These are phyloP conservation scores for Phytophthora pluvialis DNA, from an alignment of 352 stramenopile genomes.

Conservation along the genomic window DNA sequence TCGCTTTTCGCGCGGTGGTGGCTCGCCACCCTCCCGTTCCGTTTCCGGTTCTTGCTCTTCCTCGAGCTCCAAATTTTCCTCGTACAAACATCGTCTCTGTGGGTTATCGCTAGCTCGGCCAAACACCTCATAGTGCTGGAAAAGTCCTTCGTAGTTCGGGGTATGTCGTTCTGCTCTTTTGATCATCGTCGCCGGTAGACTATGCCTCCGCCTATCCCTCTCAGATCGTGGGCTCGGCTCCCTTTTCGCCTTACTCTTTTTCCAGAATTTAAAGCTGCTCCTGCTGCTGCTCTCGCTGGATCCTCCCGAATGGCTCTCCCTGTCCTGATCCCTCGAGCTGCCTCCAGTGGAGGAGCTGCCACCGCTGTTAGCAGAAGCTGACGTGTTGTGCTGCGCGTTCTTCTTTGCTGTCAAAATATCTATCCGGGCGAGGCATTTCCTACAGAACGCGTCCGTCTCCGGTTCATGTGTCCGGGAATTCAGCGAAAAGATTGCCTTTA, in stretches of 20 bases:
- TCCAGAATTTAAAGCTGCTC: slow-evolving; percentile 33
- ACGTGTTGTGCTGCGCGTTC: slow-evolving; percentile 18
- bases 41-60: slow-evolving; percentile 26
- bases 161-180: slow-evolving; percentile 6
- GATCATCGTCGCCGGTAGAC: slow-evolving; percentile 14
- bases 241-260: slow-evolving; percentile 24
- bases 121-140: slow-evolving; percentile 41
- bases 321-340: slow-evolving; percentile 24
- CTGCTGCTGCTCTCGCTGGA: slow-evolving; percentile 18
- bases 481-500: slow-evolving; percentile 45
- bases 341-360: slow-evolving; percentile 29
- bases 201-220: slow-evolving; percentile 15
- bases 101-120: slow-evolving; percentile 18
- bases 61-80: slow-evolving; percentile 5
- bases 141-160: slow-evolving; percentile 56
- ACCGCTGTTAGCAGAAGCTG: slow-evolving; percentile 16
- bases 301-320: slow-evolving; percentile 19
- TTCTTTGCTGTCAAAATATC: slow-evolving; percentile 30
- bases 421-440: slow-evolving; percentile 45
- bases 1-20: slow-evolving; percentile 13
- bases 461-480: slow-evolving; percentile 36
- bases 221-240: slow-evolving; percentile 1
- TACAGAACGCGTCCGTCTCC: slow-evolving; percentile 50
- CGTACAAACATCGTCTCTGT: neutral
- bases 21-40: slow-evolving; percentile 26